Conservation (phyloP, 1,139 yeast species). For the Yamadazyma songkhlaensis region DNA sequence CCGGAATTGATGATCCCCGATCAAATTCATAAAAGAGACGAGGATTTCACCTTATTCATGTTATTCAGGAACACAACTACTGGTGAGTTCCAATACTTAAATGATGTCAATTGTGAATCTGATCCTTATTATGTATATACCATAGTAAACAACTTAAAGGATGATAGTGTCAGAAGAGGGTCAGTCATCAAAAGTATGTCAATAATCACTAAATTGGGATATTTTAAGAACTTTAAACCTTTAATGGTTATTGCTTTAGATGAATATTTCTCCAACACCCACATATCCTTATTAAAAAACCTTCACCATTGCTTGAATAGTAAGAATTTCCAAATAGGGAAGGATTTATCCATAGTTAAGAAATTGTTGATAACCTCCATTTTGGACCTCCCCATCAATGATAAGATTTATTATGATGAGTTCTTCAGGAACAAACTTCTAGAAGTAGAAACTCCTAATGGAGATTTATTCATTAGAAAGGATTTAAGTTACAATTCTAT, state of each 20-base stretch:
- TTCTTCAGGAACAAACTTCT: slow-evolving; percentile 35
- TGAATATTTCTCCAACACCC: slow-evolving; percentile 32
- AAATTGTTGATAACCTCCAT: slow-evolving; percentile 44
- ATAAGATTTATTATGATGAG: slow-evolving; percentile 42
- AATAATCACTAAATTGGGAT: slow-evolving; percentile 48
- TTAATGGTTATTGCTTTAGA: slow-evolving; percentile 54
- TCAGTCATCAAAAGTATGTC: slow-evolving; percentile 56
- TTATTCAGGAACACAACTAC: slow-evolving; percentile 40
- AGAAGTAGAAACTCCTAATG: slow-evolving; percentile 22
- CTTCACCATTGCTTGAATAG: slow-evolving; percentile 34
- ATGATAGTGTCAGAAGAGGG: slow-evolving; percentile 49
- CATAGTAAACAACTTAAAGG: slow-evolving; percentile 51
- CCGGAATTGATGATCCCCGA: slow-evolving; percentile 66
- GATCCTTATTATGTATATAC: slow-evolving; percentile 54
- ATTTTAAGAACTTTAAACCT: slow-evolving; percentile 60
- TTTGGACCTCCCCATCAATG: slow-evolving; percentile 45
- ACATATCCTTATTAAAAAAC: slow-evolving; percentile 22
- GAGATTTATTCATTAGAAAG: slow-evolving; percentile 39
- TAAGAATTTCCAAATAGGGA: slow-evolving; percentile 28
- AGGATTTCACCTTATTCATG: slow-evolving; percentile 59
- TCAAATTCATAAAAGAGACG: slow-evolving; percentile 57
- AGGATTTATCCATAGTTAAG: slow-evolving; percentile 29
- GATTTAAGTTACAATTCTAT: slow-evolving; percentile 45
- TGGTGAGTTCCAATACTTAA: slow-evolving; percentile 42
- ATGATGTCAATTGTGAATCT: slow-evolving; percentile 30